Base-by-base conservation (phyloP, 1,284 basidiomycete species). In the Xerocomus nothofagi region DNA sequence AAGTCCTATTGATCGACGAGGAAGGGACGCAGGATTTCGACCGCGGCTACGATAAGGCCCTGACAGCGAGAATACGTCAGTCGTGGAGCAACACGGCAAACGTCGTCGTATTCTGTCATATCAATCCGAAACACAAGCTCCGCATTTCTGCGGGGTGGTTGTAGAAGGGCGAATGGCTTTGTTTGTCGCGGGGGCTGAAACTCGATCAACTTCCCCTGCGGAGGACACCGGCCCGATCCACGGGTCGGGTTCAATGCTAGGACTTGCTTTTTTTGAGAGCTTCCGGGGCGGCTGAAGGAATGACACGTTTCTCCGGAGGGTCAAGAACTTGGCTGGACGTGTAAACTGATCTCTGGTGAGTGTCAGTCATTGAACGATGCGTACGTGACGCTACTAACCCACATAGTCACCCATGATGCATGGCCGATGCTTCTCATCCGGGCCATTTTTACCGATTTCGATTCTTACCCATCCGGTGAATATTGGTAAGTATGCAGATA, bases 71-170 rank as follows among this genome's bases (percentile, higher is more conserved):
- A 81, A 99, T 69, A 99, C 98, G 51, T 81, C 86, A 49, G 95
- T 93, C 48, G 86, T 91, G 3, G 85, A 85, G 71, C 97, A 99
- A 72, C 97, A 99, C 0, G 93, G 44, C 97, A 86, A 62, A 99
- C 84, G 51, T 88, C 79, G 69, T 99, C 97, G 73, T 99, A 99
- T 72, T 99, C 96, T 15, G 96, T 97, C 95, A 99, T 98, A 71
- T 99, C 96, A 67, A 99, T 98, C 84, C 99, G 97, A 65, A 99
- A 98, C 1, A 99, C 97, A 27, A 99, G 85, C 69, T 99, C 96
- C n/a, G 55, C 97, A 88, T 52, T 84, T 81, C 23, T 84, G 71
- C 0, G 96, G 93, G 42, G 80, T 78, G 62, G 98, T 88, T 3
- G 82, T 82, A 7, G 83, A 78, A 6, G 88, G 77, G 3, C 87